phyloP scores from a whole-genome alignment of 2,329 filamentous ascomycete genomes.

The Aspergillus viridinutans region DNA sequence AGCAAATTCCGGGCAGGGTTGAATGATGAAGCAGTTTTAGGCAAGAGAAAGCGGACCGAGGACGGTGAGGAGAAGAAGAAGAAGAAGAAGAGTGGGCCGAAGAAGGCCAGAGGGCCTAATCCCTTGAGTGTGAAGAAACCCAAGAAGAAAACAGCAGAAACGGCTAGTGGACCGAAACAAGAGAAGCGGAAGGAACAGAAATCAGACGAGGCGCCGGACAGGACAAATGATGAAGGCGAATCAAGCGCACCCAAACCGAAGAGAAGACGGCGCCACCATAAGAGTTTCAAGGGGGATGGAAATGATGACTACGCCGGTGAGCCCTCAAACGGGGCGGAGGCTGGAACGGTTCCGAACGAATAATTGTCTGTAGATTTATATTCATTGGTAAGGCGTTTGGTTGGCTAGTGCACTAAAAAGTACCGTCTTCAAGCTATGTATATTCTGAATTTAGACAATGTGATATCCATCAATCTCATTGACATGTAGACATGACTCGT shows the following conservation, averaged over 20 bases:
- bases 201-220: conserved; percentile 16
- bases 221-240: conserved; percentile 14
- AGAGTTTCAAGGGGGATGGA: conserved; percentile 17
- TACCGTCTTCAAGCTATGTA: conserved; percentile 5
- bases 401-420: conserved; percentile 18
- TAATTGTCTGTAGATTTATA: background rate
- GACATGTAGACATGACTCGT: background rate
- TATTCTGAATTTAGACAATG: background rate
- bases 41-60: conserved; percentile 33
- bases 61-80: conserved; percentile 28
- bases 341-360: conserved; percentile 13
- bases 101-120: conserved; percentile 44
- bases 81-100: conserved; percentile 30
- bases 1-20: conserved; percentile 45
- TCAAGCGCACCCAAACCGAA: conserved; percentile 28
- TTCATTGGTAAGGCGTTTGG: conserved; percentile 29
- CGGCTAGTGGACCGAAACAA: conserved; percentile 16
- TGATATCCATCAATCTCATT: background rate
- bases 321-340: conserved; percentile 6
- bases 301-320: conserved; percentile 16
- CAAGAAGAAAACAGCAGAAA: conserved; percentile 32
- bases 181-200: conserved; percentile 13
- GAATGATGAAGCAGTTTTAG: conserved; percentile 23
- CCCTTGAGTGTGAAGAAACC: conserved; percentile 47
- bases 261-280: conserved; percentile 34